A percentile compares a stretch with the other conserved stretches of the same genome.
Conservation (phyloP, 192 early-diverging fungal species). For the Piromyces sp. region DNA sequence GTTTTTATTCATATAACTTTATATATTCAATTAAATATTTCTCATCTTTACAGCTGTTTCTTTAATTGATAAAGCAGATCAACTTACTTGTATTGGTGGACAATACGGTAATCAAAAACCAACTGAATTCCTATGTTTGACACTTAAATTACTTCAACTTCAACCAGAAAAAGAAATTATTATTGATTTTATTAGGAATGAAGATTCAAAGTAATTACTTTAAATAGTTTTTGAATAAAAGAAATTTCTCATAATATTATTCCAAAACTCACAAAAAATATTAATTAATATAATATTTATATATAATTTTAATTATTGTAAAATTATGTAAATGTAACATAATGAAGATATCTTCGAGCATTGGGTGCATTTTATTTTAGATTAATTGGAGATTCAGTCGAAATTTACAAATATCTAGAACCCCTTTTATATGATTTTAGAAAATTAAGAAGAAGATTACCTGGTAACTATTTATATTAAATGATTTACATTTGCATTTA, state of each 20-base stretch:
- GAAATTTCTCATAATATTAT: no score
- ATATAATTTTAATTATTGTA: background rate
- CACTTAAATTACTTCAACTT: slow-evolving; percentile 77
- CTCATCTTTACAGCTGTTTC: slow-evolving; percentile 35
- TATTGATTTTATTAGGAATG: slow-evolving; percentile 57
- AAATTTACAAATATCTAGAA: slow-evolving; percentile 75
- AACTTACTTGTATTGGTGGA: slow-evolving; percentile 57
- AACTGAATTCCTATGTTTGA: slow-evolving; percentile 76
- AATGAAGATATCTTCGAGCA: slow-evolving; percentile 56
- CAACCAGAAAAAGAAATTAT: slow-evolving; percentile 82
- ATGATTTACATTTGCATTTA: no score
- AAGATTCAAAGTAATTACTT: slow-evolving; percentile 53
- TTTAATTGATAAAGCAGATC: slow-evolving; percentile 74
- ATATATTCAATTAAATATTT: no score
- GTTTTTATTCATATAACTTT: no score
- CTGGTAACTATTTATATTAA: no score
- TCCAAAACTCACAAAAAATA: no score
- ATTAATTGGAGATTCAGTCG: slow-evolving; percentile 52
- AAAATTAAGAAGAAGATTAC: slow-evolving; percentile 50
- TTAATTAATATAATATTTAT: background rate
- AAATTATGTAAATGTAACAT: background rate
- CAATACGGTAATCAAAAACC: slow-evolving; percentile 72
- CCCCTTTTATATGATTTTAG: slow-evolving; percentile 69
- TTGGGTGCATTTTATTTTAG: slow-evolving; percentile 79
- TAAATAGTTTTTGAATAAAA: background rate